Conservation (phyloP, 129 eudicot species). For the Glebionis coronaria region DNA sequence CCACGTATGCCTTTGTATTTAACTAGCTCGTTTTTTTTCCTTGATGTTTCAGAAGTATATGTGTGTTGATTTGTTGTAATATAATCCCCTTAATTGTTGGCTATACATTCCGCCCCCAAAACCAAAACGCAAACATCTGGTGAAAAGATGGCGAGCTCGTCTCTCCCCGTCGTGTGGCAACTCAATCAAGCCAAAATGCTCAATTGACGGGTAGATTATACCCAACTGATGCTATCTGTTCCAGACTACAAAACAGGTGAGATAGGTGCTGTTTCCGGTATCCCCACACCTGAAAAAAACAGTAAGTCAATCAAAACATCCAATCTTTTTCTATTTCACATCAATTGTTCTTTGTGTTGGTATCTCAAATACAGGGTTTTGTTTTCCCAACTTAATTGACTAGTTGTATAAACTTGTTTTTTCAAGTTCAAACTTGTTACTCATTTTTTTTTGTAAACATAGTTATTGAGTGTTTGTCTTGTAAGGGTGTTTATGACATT, state of each 20-base stretch:
- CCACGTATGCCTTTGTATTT: too few relatives aligned
- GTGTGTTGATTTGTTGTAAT: too few relatives aligned
- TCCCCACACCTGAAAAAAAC: slow-evolving; percentile 65
- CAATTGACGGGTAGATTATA: slow-evolving; percentile 29
- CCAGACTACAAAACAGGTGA: slow-evolving; percentile 55
- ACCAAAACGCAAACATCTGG: background rate
- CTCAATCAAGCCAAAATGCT: slow-evolving; percentile 22
- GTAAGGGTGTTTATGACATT: too few relatives aligned
- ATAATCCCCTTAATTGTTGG: too few relatives aligned
- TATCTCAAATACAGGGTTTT: background rate
- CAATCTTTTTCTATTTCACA: background rate
- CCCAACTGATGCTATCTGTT: slow-evolving; percentile 55
- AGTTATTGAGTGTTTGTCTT: too few relatives aligned
- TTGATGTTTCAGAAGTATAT: too few relatives aligned
- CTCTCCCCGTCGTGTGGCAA: slow-evolving; percentile 33
- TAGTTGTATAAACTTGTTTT: too few relatives aligned
- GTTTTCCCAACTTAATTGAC: too few relatives aligned
- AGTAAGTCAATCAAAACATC: slow-evolving; percentile 37
- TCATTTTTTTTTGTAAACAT: too few relatives aligned
- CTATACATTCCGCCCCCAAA: background rate
- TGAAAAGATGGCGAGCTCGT: slow-evolving; percentile 48
- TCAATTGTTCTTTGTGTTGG: background rate
- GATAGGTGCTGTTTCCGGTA: slow-evolving; percentile 72
- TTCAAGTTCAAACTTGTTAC: too few relatives aligned
- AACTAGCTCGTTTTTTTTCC: too few relatives aligned